Conservation (phyloP, 148 eudicot species). For the Heliosperma pusillum region DNA sequence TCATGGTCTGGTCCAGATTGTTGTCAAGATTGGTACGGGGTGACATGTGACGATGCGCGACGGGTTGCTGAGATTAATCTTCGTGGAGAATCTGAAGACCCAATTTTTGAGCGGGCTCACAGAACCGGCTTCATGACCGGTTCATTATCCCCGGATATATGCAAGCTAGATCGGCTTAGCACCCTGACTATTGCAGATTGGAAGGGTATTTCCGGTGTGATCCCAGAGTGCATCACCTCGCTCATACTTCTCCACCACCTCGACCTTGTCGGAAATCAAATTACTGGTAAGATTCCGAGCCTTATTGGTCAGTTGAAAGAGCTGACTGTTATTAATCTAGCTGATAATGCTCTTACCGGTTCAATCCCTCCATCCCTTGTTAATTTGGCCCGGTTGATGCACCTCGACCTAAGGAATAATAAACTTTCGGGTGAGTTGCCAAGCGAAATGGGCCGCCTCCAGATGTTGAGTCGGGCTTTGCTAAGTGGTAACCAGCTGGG, state of each 20-base stretch:
- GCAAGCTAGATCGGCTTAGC: constrained; percentile 62
- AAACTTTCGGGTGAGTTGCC: constrained; percentile 53
- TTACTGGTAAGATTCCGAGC: constrained; percentile 58
- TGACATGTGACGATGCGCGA: constrained; percentile 56
- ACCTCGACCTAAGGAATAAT: constrained; percentile 69
- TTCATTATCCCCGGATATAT: constrained; percentile 55
- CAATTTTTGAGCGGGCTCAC: constrained; percentile 52
- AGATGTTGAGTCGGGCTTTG: constrained; percentile 75
- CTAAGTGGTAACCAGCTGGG: constrained; percentile 52
- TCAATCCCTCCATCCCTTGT: constrained; percentile 52
- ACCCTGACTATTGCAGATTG: constrained; percentile 75
- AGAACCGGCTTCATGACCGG: constrained; percentile 89
- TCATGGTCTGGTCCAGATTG: constrained; percentile 81
- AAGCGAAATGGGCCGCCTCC: constrained; percentile 44
- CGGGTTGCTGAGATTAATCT: constrained; percentile 80
- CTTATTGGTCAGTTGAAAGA: constrained; percentile 55
- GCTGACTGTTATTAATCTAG: constrained; percentile 73
- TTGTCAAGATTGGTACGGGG: constrained; percentile 79
- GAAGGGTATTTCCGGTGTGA: constrained; percentile 77
- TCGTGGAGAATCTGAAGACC: constrained; percentile 85
- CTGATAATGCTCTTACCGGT: constrained; percentile 59
- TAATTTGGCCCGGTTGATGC: constrained; percentile 53
- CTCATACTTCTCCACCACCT: constrained; percentile 55
- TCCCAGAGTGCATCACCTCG: constrained; percentile 52
- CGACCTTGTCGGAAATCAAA: constrained; percentile 63